phyloP scores from a whole-genome alignment of 768 basidiomycete genomes.

The Strobilomyces dryophilus region DNA sequence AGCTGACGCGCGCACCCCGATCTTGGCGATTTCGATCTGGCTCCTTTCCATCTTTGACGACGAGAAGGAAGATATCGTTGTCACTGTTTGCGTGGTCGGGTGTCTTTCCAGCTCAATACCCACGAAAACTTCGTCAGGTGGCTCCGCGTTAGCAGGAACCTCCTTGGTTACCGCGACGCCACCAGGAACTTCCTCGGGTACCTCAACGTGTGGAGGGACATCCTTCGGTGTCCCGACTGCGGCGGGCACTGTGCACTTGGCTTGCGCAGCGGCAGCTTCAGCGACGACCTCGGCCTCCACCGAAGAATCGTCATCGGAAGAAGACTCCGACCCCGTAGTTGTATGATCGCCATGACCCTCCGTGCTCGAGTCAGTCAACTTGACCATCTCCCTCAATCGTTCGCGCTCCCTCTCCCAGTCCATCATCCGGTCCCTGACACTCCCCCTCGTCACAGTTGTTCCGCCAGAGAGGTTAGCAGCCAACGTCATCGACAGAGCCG shows the following conservation, averaged over 20 bases:
- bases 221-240: constrained; percentile 3
- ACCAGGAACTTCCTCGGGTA: not conserved
- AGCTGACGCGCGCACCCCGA: constrained; percentile 27
- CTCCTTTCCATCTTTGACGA: constrained; percentile 25
- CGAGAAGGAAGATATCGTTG: constrained; percentile 16
- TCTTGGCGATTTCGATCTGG: constrained; percentile 28
- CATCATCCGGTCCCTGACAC: constrained; percentile 55
- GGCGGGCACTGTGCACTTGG: not conserved
- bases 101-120: constrained; percentile 4
- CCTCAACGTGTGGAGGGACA: not conserved
- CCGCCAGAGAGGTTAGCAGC: constrained; percentile 15
- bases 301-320: constrained; percentile 25
- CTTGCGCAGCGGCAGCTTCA: constrained; percentile 13
- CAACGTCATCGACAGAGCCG: constrained; percentile 10
- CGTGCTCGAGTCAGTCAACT: constrained; percentile 51
- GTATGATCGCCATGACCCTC: constrained; percentile 36
- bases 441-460: constrained; percentile 23
- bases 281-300: constrained; percentile 27
- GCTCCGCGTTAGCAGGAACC: not conserved
- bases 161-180: constrained; percentile 2
- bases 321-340: constrained; percentile 13
- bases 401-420: constrained; percentile 76
- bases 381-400: constrained; percentile 64
- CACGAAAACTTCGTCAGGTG: not conserved
- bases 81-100: constrained; percentile 9